Evolutionary conservation across 495 filamentous ascomycete species (phyloP).

Genomic region (Tetracladium setigerum): DNA sequence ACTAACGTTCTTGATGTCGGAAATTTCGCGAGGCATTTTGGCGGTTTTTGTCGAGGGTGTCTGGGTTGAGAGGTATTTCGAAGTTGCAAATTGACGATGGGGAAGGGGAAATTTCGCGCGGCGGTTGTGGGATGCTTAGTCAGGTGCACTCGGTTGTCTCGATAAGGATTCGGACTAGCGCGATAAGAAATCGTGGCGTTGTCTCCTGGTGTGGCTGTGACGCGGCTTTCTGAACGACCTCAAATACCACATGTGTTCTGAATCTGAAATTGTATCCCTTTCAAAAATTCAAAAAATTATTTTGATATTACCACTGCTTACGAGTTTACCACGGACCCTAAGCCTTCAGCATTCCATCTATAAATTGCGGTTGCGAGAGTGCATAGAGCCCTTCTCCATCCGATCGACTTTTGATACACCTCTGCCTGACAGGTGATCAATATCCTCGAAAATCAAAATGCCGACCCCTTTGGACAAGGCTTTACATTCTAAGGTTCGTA

Average conservation of each 20-base stretch:
- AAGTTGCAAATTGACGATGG: constrained; percentile 7
- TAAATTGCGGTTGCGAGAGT: no score
- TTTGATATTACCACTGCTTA: no score
- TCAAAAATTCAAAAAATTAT: no score
- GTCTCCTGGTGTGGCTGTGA: constrained; percentile 15
- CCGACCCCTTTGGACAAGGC: constrained; percentile 72
- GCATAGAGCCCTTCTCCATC: no score
- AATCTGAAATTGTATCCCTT: no score
- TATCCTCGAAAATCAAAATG: constrained; percentile 33
- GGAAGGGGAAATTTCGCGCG: constrained; percentile 8
- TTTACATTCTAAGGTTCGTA: constrained; percentile 66
- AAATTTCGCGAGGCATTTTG: constrained; percentile 96
- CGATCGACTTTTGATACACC: neutral
- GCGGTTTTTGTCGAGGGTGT: constrained; percentile 27
- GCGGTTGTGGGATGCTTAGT: constrained; percentile 18
- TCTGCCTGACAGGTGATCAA: neutral
- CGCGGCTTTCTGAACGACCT: constrained; percentile 3
- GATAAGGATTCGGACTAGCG: neutral
- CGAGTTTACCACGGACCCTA: no score
- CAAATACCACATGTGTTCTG: no score
- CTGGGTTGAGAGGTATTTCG: constrained; percentile 6
- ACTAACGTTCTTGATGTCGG: constrained; percentile 83
- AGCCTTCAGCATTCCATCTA: no score
- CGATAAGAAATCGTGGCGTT: constrained; percentile 3
- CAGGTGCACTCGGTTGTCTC: constrained; percentile 10